Percentiles rank a stretch among this genome's conserved stretches.
phyloP scores from a whole-genome alignment of 768 basidiomycete species.

The Naematelia aurantialba region DNA sequence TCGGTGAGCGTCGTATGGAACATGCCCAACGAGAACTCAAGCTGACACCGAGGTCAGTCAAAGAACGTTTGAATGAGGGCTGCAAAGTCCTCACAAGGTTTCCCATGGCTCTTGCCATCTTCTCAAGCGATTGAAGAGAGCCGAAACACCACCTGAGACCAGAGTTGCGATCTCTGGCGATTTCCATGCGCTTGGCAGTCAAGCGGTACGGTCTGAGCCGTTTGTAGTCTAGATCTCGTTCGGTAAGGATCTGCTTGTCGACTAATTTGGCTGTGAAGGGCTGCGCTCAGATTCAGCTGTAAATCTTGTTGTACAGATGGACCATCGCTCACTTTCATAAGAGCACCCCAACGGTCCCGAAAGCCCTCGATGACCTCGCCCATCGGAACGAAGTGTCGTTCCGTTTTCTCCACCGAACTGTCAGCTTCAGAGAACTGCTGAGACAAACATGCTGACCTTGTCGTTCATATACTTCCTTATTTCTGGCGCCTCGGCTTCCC shows the following conservation, averaged over 20 bases:
- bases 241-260: conserved; percentile 37
- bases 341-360: conserved; percentile 62
- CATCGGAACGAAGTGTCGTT: conserved; percentile 74
- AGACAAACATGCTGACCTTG: conserved; percentile 59
- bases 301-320: not conserved
- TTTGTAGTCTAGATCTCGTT: conserved; percentile 55
- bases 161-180: conserved; percentile 47
- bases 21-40: conserved; percentile 76
- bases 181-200: conserved; percentile 36
- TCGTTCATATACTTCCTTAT: conserved; percentile 78
- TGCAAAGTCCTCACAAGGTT: conserved; percentile 62
- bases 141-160: conserved; percentile 57
- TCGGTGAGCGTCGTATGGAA: conserved; percentile 66
- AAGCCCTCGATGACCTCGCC: conserved; percentile 63
- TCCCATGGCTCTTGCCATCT: conserved; percentile 75
- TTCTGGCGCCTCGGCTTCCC: conserved; percentile 86
- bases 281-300: conserved; percentile 20
- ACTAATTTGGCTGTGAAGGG: conserved; percentile 42
- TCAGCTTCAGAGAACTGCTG: not conserved
- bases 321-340: conserved; percentile 64
- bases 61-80: not conserved
- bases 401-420: conserved; percentile 57
- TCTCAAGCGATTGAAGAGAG: conserved; percentile 55
- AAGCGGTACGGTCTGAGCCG: conserved; percentile 62
- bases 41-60: conserved; percentile 52